Base-by-base conservation (phyloP, 495 filamentous ascomycete genomes). In the Daldinia decipiens region DNA sequence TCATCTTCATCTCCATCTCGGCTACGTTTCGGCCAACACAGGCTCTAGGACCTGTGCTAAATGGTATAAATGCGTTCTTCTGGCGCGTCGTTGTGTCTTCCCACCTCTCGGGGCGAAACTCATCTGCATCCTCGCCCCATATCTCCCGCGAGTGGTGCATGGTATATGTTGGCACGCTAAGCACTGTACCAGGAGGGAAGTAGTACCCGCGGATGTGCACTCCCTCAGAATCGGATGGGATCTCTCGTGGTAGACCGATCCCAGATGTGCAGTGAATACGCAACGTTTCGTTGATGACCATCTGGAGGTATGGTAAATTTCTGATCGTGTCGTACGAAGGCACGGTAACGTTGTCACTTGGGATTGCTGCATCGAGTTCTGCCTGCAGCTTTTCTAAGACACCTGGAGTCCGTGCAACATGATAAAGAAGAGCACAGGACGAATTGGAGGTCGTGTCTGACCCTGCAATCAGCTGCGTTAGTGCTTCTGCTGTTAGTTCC, bases 361-460 rank as follows among this genome's bases (percentile, higher is more conserved):
- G 88, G 6, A 96, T 79, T 4, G 87, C 88, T 0, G 82, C 81
- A 75, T 97, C 94, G 0, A 97, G 85, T 70, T 91, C 88, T 63
- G 83, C 81, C 52, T 91, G 92, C 61, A 97, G 79, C 76, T 89
- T 93, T 58, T 80, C 68, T 6, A 95, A 76, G 2, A 96, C 92
- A 21, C 89, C 87, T 0, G 92, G 89, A 6, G 91, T 93, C 53
- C 83, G 82, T 39, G 90, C 79, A 27, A 84, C 88, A 84, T 92
- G 90, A 83, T 88, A 97, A 15, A 97, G 85, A 47, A 96, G 87
- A 2, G 94, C 93, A 77, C 94, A 97, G 52, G 89, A 89, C 3
- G 93, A 93, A 82, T 97, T 97, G 66, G 88, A 91, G 2, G 93
- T 97, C 0, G 94, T 97, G 77, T 97, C 94, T 51, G 89, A 92